A percentile compares a stretch with the other conserved stretches of the same genome.
Conservation (phyloP, 176 grass and related monocot genomes). For the Hsuehochloa calcarea region DNA sequence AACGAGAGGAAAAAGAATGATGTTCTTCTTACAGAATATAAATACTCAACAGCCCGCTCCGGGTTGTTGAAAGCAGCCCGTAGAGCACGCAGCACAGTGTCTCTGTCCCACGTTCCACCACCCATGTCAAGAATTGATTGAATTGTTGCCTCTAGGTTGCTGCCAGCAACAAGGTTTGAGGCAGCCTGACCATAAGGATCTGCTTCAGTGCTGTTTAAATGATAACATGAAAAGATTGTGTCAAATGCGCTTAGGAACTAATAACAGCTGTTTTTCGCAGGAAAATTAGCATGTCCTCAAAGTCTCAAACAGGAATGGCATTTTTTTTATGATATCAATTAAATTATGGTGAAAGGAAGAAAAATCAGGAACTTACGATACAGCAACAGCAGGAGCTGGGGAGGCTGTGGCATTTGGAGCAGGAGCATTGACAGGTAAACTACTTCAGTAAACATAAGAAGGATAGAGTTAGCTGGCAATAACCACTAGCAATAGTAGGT, state of each 20-base stretch:
- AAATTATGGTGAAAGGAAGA: conserved; percentile 10
- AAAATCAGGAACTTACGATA: conserved; percentile 53
- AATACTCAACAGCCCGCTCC: conserved; percentile 88
- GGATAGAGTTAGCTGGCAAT: conserved; percentile 31
- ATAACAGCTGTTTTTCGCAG: conserved; percentile 9
- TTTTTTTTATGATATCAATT: neutral
- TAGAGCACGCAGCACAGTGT: conserved; percentile 69
- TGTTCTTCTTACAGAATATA: conserved; percentile 73
- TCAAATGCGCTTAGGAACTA: neutral
- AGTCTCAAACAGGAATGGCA: conserved; percentile 1
- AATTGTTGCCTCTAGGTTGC: conserved; percentile 66
- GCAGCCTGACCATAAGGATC: conserved; percentile 71
- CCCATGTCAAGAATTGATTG: conserved; percentile 91
- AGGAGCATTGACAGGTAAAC: conserved; percentile 53
- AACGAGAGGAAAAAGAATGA: conserved; percentile 11
- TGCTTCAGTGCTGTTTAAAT: conserved; percentile 53
- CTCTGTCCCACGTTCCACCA: conserved; percentile 86
- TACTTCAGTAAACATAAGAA: conserved; percentile 37
- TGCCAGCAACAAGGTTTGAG: conserved; percentile 75
- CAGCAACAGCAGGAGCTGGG: conserved; percentile 54
- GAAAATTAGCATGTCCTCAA: neutral
- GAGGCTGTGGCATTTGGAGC: conserved; percentile 50
- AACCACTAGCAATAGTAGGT: conserved; percentile 12
- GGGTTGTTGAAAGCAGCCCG: conserved; percentile 90
- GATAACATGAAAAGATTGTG: neutral